A percentile compares a stretch with the other conserved stretches of the same genome.
Conservation (phyloP, 345 rosid genomes). For the Euphorbia tirucalli region DNA sequence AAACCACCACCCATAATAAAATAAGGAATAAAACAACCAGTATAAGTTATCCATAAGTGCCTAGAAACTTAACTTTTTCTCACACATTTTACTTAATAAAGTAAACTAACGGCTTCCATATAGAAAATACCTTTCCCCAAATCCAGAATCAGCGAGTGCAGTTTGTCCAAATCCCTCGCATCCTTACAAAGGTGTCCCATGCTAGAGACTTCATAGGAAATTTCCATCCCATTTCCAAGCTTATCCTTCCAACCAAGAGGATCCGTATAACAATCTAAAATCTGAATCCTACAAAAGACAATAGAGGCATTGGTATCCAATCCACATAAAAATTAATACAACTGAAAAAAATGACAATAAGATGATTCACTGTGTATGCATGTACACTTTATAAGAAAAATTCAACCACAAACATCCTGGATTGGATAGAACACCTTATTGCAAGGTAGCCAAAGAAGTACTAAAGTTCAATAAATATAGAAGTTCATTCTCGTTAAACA, state of each 20-base stretch:
- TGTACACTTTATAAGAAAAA: neutral
- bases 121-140: conserved; percentile 57
- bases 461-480: too few relatives aligned
- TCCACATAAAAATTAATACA: conserved; percentile 8
- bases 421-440: too few relatives aligned
- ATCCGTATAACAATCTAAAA: conserved; percentile 86
- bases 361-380: neutral
- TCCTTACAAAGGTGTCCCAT: conserved; percentile 35
- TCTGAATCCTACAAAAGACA: conserved; percentile 49
- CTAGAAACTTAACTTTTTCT: too few relatives aligned
- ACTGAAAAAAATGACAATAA: neutral
- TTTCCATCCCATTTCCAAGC: conserved; percentile 27
- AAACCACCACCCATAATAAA: conserved; percentile 7
- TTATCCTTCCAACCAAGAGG: conserved; percentile 79
- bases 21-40: neutral
- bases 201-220: conserved; percentile 31
- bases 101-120: neutral
- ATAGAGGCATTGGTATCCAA: neutral
- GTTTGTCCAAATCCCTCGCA: conserved; percentile 58
- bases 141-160: conserved; percentile 57
- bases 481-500: too few relatives aligned
- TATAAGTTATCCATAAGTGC: too few relatives aligned
- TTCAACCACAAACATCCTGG: neutral
- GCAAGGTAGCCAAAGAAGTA: neutral
- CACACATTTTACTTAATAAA: conserved; percentile 3